Conservation (phyloP, 371 early-diverging fungal species). For the Mucor lusitanicus region DNA sequence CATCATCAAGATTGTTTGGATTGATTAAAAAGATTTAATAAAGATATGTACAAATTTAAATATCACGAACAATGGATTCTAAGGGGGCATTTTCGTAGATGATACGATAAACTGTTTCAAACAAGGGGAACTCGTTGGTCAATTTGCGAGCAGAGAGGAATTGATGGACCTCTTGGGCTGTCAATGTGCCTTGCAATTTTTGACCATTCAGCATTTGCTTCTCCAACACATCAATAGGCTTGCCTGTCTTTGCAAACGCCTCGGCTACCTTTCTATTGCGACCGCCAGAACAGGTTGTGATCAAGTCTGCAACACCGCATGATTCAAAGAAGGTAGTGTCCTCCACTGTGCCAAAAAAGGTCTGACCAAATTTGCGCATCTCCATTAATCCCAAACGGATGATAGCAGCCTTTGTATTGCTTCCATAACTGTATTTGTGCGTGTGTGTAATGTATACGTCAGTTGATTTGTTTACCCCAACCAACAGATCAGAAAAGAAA, state of each 20-base stretch:
- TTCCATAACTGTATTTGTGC: constrained; percentile 60
- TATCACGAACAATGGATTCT: constrained; percentile 37
- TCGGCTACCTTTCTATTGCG: constrained; percentile 95
- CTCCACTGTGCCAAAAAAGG: constrained; percentile 77
- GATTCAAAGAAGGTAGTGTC: constrained; percentile 96
- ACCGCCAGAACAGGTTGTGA: constrained; percentile 97
- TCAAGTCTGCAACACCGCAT: constrained; percentile 94
- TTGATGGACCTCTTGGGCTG: constrained; percentile 86
- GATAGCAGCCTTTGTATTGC: constrained; percentile 98
- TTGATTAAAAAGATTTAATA: not conserved
- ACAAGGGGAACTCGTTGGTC: constrained; percentile 82
- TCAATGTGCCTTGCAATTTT: constrained; percentile 97
- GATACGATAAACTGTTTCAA: constrained; percentile 87
- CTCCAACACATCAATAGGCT: constrained; percentile 90
- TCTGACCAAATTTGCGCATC: constrained; percentile 92
- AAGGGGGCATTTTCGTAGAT: constrained; percentile 71
- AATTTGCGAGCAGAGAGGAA: constrained; percentile 71
- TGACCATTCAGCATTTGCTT: constrained; percentile 93
- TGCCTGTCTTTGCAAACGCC: constrained; percentile 86
- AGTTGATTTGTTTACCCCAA: constrained; percentile 3
- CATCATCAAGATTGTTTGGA: constrained; percentile 3
- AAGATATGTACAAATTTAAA: constrained; percentile 6
- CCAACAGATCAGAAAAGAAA: not conserved
- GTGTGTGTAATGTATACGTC: not conserved
- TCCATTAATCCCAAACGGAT: constrained; percentile 97